Base-by-base conservation (phyloP, 164 flowering plant genomes). In the Berberis thunbergii region DNA sequence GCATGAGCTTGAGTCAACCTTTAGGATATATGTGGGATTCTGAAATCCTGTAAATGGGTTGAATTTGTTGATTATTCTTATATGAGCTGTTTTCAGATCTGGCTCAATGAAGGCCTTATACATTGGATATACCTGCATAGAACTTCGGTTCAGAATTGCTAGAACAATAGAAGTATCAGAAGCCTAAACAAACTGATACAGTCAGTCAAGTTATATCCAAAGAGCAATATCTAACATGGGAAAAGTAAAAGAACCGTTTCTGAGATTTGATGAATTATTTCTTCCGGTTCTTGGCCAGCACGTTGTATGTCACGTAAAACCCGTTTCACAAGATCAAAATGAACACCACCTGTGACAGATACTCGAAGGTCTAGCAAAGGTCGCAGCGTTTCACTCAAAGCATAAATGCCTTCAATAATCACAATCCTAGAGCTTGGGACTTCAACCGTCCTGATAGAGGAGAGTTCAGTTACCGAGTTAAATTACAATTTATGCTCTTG, bases 31-130 rank as follows among this genome's bases (percentile, higher is more conserved):
- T 49, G 94, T 91, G 7, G 99, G 96, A 69, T 78, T 82, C 76
- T 95, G 96, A 71, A 95, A 91, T 73, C 97, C 99, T 55, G 89
- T 79, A 72, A 95, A 95, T 7, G 97, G 99, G 59, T 95, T 95
- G 77, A 95, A 95, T 70, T 95, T 91, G 81, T 95, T 89, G 60
- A 79, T 75, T 49, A 95, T 91, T 76, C 84, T 91, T 55, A 95
- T 86, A 54, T 91, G 97, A 45, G 99, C 99, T 54, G 92, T 89
- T 76, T 78, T 79, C 52, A 95, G 87, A 78, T 91, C 94, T 43
- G 99, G 99, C 83, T 91, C 99, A 61, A 95, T 95, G 70, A 86
- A 95, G 66, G 97, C 97, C 78, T 91, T 95, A 74, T 91, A 95
- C 97, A 91, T 95, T 8, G 99, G 99, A 79, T 89, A 95, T 4